Percentiles rank a stretch among this genome's conserved stretches.
Evolutionary conservation across 106 monocot genomes (phyloP).

Genomic region (Acorus gramineus): DNA sequence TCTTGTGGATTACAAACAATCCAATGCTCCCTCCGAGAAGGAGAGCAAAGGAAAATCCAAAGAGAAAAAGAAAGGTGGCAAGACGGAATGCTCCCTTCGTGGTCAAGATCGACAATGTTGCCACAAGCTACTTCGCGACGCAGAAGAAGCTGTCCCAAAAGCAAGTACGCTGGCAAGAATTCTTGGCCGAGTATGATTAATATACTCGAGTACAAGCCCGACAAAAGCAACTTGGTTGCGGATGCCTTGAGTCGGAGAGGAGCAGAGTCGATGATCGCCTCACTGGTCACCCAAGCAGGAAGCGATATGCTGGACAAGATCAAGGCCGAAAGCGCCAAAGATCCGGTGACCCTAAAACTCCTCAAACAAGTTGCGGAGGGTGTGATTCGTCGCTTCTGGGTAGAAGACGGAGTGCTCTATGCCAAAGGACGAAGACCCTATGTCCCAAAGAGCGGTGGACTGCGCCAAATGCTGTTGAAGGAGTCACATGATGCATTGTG

Average conservation of each 20-base stretch:
- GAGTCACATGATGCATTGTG: background rate
- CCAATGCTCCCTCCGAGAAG: too few relatives aligned
- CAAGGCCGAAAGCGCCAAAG: background rate
- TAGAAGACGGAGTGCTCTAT: background rate
- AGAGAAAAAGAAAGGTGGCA: too few relatives aligned
- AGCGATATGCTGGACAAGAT: background rate
- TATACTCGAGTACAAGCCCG: background rate
- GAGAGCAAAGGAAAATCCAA: too few relatives aligned
- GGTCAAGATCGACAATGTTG: too few relatives aligned
- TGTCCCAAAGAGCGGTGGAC: background rate
- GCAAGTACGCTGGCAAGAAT: too few relatives aligned
- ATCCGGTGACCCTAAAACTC: background rate
- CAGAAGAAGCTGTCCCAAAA: background rate
- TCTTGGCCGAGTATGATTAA: too few relatives aligned
- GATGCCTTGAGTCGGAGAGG: background rate
- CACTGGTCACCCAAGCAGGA: too few relatives aligned
- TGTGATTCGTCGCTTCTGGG: background rate
- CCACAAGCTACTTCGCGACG: background rate
- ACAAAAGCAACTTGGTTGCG: background rate
- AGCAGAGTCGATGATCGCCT: background rate
- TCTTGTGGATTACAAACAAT: too few relatives aligned
- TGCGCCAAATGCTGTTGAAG: background rate
- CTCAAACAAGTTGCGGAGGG: background rate
- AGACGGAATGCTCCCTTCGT: too few relatives aligned
- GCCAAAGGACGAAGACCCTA: background rate